phyloP scores from a whole-genome alignment of 805 yeast genomes.

The Barnettozyma botsteinii region DNA sequence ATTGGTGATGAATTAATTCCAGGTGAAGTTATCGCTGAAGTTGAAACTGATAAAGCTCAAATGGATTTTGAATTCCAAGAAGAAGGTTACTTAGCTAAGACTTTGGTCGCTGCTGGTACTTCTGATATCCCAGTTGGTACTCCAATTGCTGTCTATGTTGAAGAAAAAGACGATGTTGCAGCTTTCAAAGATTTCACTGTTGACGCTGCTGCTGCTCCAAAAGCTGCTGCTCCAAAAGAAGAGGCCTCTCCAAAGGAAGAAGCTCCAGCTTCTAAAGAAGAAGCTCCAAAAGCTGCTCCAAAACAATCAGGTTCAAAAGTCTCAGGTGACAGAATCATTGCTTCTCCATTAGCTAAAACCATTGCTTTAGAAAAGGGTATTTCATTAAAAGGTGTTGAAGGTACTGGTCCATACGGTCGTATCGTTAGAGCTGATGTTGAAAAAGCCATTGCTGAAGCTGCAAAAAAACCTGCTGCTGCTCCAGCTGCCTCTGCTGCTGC shows the following conservation, averaged over 20 bases:
- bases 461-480: constrained; percentile 37
- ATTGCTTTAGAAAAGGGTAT: constrained; percentile 91
- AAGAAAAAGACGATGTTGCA: constrained; percentile 72
- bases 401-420: constrained; percentile 95
- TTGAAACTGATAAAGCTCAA: constrained; percentile 96
- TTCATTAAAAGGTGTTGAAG: constrained; percentile 75
- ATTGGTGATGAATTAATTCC: constrained; percentile 86
- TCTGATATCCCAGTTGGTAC: constrained; percentile 89
- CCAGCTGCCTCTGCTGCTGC: constrained; percentile 39
- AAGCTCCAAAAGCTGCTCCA: constrained; percentile 25
- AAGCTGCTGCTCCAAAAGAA: constrained; percentile 17
- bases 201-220: constrained; percentile 47
- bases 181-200: constrained; percentile 87
- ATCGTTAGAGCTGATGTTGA: constrained; percentile 89
- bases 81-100: constrained; percentile 88
- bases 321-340: constrained; percentile 68
- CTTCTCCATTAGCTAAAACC: constrained; percentile 92
- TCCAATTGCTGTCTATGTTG: constrained; percentile 96
- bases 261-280: constrained; percentile 24
- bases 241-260: constrained; percentile 12
- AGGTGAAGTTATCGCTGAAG: constrained; percentile 94
- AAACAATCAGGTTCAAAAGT: constrained; percentile 23
- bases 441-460: constrained; percentile 44
- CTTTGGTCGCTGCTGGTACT: constrained; percentile 75
- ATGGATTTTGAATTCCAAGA: constrained; percentile 99